Base-by-base conservation (phyloP, 805 yeast species). In the Lipomyces starkeyi region DNA sequence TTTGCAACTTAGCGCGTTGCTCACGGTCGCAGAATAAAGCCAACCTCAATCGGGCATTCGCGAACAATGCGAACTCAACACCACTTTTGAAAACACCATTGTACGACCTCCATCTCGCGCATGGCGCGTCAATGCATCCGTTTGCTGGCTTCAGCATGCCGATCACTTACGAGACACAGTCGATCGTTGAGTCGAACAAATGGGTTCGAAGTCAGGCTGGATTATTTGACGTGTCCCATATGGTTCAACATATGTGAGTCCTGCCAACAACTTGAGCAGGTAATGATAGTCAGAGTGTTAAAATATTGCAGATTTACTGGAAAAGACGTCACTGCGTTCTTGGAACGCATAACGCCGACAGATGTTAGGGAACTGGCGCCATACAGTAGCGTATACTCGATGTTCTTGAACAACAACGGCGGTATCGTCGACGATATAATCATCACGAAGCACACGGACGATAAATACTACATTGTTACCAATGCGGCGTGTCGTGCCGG, bases 111-210 rank as follows among this genome's bases (percentile, higher is more conserved):
- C 98, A 95, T 77, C 82, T 89, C 47, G 85, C 85, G 65, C 82
- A 87, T 58, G 94, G 93, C 5, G 99, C 93, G 14, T 93, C 91
- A 65, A 89, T 95, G 89, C 98, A 93, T 3, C 96, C 96, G 58
- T 95, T 91, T 80, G 98, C 98, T 20, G 97, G 97, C n/a, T 95
- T 86, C 76, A 86, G 89, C 59, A 94, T 95, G 98, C 99, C 99
- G 1, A 93, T 95, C 9, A 79, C 92, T 37, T 95, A 93, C 82
- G 63, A 69, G 13, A 84, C 86, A 71, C 97, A 91, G 79, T 80
- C 91, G 1, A 98, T 94, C 78, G 87, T 92, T 54, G 97, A 93
- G 69, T 93, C 98, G 0, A 99, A 95, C 81, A 85, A 89, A 63
- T 95, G 98, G 98, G 96, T 94, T 0, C 86, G 99, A 78, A 76